Base-by-base conservation (phyloP, 352 stramenopile species). In the Phytophthora kernoviae region DNA sequence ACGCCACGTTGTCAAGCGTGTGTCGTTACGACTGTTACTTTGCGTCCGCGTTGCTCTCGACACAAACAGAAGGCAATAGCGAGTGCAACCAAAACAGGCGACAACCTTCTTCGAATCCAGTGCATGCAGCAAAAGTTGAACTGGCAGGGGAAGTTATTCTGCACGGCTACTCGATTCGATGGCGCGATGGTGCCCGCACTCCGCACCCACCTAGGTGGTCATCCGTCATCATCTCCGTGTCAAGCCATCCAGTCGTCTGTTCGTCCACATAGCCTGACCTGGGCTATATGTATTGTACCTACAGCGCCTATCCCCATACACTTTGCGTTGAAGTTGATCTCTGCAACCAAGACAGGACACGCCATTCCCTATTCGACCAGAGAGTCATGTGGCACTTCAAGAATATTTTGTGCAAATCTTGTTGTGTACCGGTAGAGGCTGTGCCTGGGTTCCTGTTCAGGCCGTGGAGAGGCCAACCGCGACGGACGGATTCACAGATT, bases 301-400 rank as follows among this genome's bases (percentile, higher is more conserved):
- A 6, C 24, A 30, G 37, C 14, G 37, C 37, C 37, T 43, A 43
- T 43, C 37, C 37, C 20, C n/a, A 17, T 40, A 17, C 37, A 43
- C n/a, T 43, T 43, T 20, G 37, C 9, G 12, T 43, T 43, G 37
- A 43, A 43, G 37, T 43, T 43, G 37, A 21, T 20, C 15, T 12
- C 10, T 39, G 3, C 3, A 30, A 30, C 24, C 24, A 14, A 39
- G 3, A 14, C 37, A 43, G 15, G 37, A 4, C 37, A 43, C 6
- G 37, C 9, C 6, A 43, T 11, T 41, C 34, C 14, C 34, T 41
- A 17, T 41, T 43, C 37, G 37, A 43, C 37, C 37, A 43, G n/a
- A 43, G 37, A 43, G 37, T 17, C 6, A 21, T 17, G 33, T 5
- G 11, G 9, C 4, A 14, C 14, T n/a, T 39, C 33, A 39, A 39